Evolutionary conservation across 805 yeast species (phyloP).

Genomic region (Candida jianshihensis): DNA sequence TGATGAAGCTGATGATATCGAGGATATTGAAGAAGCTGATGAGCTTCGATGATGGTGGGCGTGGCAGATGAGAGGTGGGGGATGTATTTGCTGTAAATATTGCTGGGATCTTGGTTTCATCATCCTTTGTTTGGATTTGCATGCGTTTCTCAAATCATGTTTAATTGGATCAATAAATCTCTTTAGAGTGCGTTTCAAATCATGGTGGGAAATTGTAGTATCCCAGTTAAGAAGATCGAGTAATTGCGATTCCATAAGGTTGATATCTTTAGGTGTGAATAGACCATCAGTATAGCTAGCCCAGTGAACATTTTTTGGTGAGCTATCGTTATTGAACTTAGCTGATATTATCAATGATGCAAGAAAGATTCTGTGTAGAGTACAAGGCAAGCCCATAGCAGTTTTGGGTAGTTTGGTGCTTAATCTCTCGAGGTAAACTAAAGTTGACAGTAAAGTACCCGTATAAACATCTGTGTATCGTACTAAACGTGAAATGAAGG

Average conservation of each 20-base stretch:
- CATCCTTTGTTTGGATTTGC: slow-evolving; percentile 16
- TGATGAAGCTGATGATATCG: slow-evolving; percentile 11
- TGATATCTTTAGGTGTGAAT: slow-evolving; percentile 60
- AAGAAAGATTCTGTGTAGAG: slow-evolving; percentile 70
- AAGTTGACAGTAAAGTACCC: slow-evolving; percentile 68
- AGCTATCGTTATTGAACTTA: slow-evolving; percentile 70
- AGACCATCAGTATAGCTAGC: slow-evolving; percentile 71
- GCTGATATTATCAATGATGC: slow-evolving; percentile 70
- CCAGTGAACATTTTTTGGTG: slow-evolving; percentile 78
- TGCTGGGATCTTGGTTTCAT: slow-evolving; percentile 6
- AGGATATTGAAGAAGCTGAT: slow-evolving; percentile 9
- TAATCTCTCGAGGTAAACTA: slow-evolving; percentile 59
- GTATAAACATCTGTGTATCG: slow-evolving; percentile 75
- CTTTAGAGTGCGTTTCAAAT: slow-evolving; percentile 58
- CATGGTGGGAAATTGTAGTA: slow-evolving; percentile 57
- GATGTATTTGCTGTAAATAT: slow-evolving; percentile 1
- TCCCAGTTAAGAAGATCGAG: slow-evolving; percentile 68
- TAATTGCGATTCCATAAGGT: slow-evolving; percentile 75
- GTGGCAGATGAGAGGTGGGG: slow-evolving; percentile 9
- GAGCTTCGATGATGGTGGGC: slow-evolving; percentile 5
- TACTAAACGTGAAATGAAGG: slow-evolving; percentile 65
- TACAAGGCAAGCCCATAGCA: slow-evolving; percentile 73
- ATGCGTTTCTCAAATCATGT: slow-evolving; percentile 29
- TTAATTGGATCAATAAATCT: slow-evolving; percentile 75
- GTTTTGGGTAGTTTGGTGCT: slow-evolving; percentile 57